A percentile compares a stretch with the other conserved stretches of the same genome.
Conservation (phyloP, 352 stramenopile species). For the Phytophthora crassamura region DNA sequence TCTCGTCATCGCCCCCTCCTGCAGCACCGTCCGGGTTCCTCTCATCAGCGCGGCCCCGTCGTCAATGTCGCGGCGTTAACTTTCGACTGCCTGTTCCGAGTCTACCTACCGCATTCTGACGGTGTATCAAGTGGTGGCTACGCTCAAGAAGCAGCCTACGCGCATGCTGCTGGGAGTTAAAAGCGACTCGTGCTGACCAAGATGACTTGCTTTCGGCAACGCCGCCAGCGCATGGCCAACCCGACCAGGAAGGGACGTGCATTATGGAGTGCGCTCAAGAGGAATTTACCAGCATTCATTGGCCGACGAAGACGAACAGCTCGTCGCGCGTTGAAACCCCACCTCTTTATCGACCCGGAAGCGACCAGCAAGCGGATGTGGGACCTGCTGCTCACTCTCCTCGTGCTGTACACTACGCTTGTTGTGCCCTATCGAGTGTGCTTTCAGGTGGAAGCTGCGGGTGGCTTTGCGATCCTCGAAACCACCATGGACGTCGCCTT, state of each 20-base stretch:
- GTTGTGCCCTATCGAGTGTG: conserved; percentile 83
- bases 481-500: conserved; percentile 75
- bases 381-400: conserved; percentile 67
- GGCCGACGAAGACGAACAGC: conserved; percentile 38
- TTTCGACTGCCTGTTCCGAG: conserved; percentile 19
- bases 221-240: conserved; percentile 25
- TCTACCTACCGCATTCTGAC: conserved; percentile 11
- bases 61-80: conserved; percentile 40
- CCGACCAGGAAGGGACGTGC: conserved; percentile 47
- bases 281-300: conserved; percentile 61
- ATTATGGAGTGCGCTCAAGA: conserved; percentile 61
- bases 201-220: conserved; percentile 29
- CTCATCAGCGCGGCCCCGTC: conserved; percentile 26
- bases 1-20: conserved; percentile 16
- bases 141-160: neutral
- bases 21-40: conserved; percentile 9
- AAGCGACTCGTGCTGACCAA: conserved; percentile 11
- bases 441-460: conserved; percentile 68
- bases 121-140: conserved; percentile 1
- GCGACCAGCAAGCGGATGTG: conserved; percentile 61
- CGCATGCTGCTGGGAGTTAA: conserved; percentile 27
- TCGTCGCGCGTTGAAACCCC: conserved; percentile 37
- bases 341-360: conserved; percentile 73
- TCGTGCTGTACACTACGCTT: conserved; percentile 80
- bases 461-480: conserved; percentile 57